These are phyloP conservation scores for Fusarium gaditjirri DNA, from an alignment of 2,329 filamentous ascomycete genomes.

Conservation along the genomic window DNA sequence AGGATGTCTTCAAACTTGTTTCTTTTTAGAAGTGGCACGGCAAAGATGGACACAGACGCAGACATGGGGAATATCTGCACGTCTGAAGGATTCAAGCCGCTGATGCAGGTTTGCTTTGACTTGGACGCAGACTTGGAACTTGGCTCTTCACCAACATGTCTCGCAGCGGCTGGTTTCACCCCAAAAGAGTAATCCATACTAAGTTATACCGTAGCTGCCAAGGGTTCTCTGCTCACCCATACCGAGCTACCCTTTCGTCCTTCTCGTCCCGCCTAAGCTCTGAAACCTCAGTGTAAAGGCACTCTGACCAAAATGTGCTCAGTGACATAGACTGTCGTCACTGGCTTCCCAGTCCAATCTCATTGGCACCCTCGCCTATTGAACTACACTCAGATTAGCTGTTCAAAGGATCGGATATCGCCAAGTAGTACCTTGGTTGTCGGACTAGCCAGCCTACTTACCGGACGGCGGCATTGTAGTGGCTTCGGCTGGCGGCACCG, in stretches of 20 bases:
- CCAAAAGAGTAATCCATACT: not conserved
- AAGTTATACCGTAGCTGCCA: not conserved
- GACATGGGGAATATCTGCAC: not conserved
- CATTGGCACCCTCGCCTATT: not conserved
- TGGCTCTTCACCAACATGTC: not conserved
- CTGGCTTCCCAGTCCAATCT: not conserved
- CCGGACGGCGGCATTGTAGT: not conserved
- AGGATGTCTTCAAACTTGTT: not conserved
- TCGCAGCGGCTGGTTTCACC: constrained; percentile 18
- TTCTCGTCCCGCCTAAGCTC: not conserved
- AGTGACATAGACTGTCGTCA: not conserved
- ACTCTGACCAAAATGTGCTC: not conserved
- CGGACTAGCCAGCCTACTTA: not conserved
- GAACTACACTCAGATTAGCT: constrained; percentile 1
- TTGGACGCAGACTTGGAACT: not conserved
- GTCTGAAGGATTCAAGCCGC: constrained; percentile 16
- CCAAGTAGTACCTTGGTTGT: not conserved
- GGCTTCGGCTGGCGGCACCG: constrained; percentile 23
- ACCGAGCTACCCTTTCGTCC: not conserved
- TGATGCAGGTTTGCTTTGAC: constrained; percentile 16
- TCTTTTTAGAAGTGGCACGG: not conserved
- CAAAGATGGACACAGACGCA: not conserved
- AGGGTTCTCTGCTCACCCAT: not conserved
- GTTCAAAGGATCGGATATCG: not conserved
- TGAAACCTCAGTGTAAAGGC: not conserved